Evolutionary conservation across 2,329 filamentous ascomycete genomes (phyloP).

Genomic region (Hymenoscyphus fraxineus): DNA sequence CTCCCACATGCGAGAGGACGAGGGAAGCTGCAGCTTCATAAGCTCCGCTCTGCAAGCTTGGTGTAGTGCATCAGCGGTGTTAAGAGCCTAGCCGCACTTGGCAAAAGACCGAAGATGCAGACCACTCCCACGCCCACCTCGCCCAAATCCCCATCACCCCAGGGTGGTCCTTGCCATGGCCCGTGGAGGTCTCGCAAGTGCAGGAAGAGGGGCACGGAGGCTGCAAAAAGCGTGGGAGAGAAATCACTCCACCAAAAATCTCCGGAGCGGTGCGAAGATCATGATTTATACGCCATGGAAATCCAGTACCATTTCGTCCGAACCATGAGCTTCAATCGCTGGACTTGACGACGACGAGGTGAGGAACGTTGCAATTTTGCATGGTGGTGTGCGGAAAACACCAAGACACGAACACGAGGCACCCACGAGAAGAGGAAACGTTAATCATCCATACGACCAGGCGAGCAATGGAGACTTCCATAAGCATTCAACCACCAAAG

Average conservation of each 20-base stretch:
- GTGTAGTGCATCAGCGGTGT: background rate
- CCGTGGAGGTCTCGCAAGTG: background rate
- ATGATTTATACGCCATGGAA: background rate
- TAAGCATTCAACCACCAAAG: background rate
- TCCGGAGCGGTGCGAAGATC: background rate
- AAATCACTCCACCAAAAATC: background rate
- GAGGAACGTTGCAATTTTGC: background rate
- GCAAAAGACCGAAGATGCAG: background rate
- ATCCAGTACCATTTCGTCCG: background rate
- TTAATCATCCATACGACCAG: background rate
- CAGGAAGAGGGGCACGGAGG: background rate
- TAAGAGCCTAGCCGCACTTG: background rate
- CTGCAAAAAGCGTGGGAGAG: background rate
- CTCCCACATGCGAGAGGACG: background rate
- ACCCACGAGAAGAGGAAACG: background rate
- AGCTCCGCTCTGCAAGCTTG: background rate
- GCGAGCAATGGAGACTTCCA: background rate
- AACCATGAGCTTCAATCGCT: background rate
- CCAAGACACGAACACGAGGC: background rate
- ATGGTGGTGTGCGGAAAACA: background rate
- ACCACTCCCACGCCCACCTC: background rate
- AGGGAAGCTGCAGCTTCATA: slow-evolving; percentile 2
- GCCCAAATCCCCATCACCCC: background rate
- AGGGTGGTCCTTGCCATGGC: background rate
- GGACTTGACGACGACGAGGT: background rate